A percentile compares a stretch with the other conserved stretches of the same genome.
These are phyloP conservation scores for Taiwanofungus camphoratus DNA, from an alignment of 1,284 basidiomycete genomes.

Conservation along the genomic window DNA sequence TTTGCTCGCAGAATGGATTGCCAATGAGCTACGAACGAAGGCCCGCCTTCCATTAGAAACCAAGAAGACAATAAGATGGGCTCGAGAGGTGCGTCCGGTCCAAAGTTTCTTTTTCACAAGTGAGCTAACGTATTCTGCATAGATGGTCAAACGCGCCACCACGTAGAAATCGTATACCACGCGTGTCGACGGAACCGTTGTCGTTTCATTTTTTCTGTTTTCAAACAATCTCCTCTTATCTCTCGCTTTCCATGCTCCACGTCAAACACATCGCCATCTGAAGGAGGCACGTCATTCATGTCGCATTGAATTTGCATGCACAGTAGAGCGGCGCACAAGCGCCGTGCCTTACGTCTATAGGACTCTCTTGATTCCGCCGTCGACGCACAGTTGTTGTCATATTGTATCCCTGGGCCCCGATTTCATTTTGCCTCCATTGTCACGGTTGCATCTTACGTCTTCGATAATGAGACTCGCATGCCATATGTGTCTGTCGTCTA, in stretches of 20 bases:
- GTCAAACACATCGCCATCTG: slow-evolving; percentile 7
- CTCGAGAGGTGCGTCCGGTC: slow-evolving; percentile 59
- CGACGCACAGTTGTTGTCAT: slow-evolving; percentile 8
- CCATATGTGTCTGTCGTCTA: slow-evolving; percentile 2
- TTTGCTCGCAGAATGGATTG: slow-evolving; percentile 81
- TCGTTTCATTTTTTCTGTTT: slow-evolving; percentile 2
- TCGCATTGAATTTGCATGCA: slow-evolving; percentile 7
- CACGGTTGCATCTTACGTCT: slow-evolving; percentile 10
- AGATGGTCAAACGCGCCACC: slow-evolving; percentile 71
- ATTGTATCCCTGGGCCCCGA: slow-evolving; percentile 9
- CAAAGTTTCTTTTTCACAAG: neutral
- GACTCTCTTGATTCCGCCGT: slow-evolving; percentile 10
- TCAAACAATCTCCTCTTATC: slow-evolving; percentile 7
- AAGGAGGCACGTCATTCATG: slow-evolving; percentile 11
- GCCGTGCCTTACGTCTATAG: slow-evolving; percentile 8
- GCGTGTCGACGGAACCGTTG: too few species aligned
- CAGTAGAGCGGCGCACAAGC: slow-evolving; percentile 9
- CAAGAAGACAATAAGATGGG: slow-evolving; percentile 80
- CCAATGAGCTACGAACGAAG: slow-evolving; percentile 69
- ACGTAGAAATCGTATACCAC: slow-evolving; percentile 33
- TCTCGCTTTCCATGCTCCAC: slow-evolving; percentile 3
- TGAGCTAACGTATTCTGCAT: slow-evolving; percentile 10
- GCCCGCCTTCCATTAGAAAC: slow-evolving; percentile 62
- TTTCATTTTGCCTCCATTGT: neutral
- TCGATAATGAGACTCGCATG: slow-evolving; percentile 5